Conservation (phyloP, 352 stramenopile genomes). For the Thalassiosira oceanica region DNA sequence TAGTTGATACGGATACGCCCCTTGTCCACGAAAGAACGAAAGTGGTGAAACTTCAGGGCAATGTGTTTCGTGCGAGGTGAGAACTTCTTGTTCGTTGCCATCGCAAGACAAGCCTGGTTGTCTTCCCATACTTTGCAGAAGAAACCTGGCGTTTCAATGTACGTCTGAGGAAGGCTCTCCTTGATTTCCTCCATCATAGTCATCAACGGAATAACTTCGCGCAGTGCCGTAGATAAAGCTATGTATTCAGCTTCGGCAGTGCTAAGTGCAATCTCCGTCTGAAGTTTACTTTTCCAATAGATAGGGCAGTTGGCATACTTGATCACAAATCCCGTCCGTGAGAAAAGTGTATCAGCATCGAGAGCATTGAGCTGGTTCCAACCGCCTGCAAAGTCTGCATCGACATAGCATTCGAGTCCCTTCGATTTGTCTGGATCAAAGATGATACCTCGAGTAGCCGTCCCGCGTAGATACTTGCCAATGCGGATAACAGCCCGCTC, state of each 20-base stretch:
- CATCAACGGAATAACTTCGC: constrained; percentile 26
- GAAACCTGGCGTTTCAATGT: constrained; percentile 14
- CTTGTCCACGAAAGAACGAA: constrained; percentile 15
- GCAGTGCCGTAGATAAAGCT: constrained; percentile 12
- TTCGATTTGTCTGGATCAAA: constrained; percentile 14
- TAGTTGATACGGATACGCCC: constrained; percentile 28
- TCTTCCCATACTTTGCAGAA: constrained; percentile 31
- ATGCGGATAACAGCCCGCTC: constrained; percentile 27
- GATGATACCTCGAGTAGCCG: constrained; percentile 37
- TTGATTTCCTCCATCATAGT: constrained; percentile 21
- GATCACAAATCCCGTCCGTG: constrained; percentile 43
- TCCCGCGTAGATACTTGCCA: constrained; percentile 40
- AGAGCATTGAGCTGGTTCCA: constrained; percentile 7
- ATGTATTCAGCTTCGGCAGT: constrained; percentile 52
- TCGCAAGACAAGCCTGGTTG: constrained; percentile 30
- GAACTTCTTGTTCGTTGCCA: constrained; percentile 24
- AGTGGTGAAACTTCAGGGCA: constrained; percentile 43
- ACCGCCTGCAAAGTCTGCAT: constrained; percentile 42
- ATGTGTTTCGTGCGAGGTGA: constrained; percentile 46
- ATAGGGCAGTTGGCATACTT: constrained; percentile 45
- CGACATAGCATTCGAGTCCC: constrained; percentile 39
- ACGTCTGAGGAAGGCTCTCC: neutral
- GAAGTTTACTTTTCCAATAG: constrained; percentile 31
- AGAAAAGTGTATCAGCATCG: constrained; percentile 13
- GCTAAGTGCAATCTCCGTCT: constrained; percentile 43